These are phyloP conservation scores for Heliamphora ciliata DNA, from an alignment of 179 eudicot genomes.

Conservation along the genomic window DNA sequence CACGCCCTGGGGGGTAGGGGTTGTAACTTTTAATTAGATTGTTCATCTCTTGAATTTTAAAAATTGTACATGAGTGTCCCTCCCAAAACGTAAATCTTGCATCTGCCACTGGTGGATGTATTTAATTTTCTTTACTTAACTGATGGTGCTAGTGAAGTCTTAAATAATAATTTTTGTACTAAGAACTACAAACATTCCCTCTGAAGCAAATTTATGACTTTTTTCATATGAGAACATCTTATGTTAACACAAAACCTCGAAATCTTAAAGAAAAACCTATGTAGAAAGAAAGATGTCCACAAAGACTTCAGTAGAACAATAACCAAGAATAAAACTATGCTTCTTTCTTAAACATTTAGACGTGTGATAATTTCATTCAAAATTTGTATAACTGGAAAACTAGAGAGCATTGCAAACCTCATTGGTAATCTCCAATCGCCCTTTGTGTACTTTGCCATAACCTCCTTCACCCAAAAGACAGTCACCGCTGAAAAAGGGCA, in stretches of 20 bases:
- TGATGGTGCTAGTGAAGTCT: not conserved
- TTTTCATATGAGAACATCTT: not conserved
- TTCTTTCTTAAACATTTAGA: not conserved
- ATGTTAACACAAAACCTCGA: not conserved
- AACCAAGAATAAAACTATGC: not conserved
- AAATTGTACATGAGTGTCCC: no score
- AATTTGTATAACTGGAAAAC: not conserved
- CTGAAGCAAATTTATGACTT: not conserved
- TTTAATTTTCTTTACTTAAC: no score
- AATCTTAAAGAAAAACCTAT: not conserved
- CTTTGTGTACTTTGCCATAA: slow-evolving; percentile 51
- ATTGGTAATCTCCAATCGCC: slow-evolving; percentile 40
- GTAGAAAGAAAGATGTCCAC: not conserved
- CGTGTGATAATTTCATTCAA: not conserved
- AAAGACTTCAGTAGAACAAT: not conserved
- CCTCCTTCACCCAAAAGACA: slow-evolving; percentile 65
- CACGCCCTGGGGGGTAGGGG: no score
- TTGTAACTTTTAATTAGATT: no score
- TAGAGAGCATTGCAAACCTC: slow-evolving; percentile 33
- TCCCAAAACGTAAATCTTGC: no score
- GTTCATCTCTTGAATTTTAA: no score
- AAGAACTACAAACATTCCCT: not conserved
- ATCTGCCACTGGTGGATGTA: no score
- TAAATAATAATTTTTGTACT: not conserved
- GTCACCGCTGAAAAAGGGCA: slow-evolving; percentile 31